Percentiles rank a stretch among this genome's conserved stretches.
phyloP scores from a whole-genome alignment of 306 rosid species.

The Prunus mira region DNA sequence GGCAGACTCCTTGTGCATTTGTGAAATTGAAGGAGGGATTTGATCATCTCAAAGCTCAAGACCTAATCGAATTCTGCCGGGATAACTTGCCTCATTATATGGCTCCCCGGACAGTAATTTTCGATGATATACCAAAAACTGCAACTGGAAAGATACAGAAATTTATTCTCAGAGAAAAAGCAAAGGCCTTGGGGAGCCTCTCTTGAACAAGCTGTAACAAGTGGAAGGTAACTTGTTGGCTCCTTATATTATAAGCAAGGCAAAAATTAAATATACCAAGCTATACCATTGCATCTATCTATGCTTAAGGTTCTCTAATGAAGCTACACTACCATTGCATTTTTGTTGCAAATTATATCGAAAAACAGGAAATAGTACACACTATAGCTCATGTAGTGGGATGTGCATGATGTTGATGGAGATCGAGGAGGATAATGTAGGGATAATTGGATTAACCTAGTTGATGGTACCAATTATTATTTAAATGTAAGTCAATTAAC shows the following conservation, averaged over 20 bases:
- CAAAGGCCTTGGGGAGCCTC: constrained; percentile 60
- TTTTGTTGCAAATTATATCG: not conserved
- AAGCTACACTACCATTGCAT: not conserved
- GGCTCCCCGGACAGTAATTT: constrained; percentile 68
- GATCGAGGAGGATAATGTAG: constrained; percentile 45
- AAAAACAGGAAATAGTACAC: not conserved
- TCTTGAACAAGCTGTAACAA: constrained; percentile 7
- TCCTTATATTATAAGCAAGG: not conserved
- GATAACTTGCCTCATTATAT: constrained; percentile 65
- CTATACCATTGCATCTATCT: not conserved
- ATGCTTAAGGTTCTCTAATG: not conserved
- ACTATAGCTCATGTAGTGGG: constrained; percentile 22
- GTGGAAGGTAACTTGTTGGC: not conserved
- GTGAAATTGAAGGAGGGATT: constrained; percentile 57
- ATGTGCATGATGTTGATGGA: constrained; percentile 43
- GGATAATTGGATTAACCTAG: constrained; percentile 7
- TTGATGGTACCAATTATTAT: too few species aligned
- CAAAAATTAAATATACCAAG: not conserved
- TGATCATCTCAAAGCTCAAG: constrained; percentile 30
- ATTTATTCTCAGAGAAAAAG: constrained; percentile 62
- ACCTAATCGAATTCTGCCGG: constrained; percentile 52
- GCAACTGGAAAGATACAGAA: constrained; percentile 81
- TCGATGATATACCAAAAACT: constrained; percentile 66
- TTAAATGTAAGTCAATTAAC: too few species aligned
- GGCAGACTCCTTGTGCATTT: constrained; percentile 90